phyloP scores from a whole-genome alignment of 2,329 filamentous ascomycete genomes.

The Trichoderma atroviride region DNA sequence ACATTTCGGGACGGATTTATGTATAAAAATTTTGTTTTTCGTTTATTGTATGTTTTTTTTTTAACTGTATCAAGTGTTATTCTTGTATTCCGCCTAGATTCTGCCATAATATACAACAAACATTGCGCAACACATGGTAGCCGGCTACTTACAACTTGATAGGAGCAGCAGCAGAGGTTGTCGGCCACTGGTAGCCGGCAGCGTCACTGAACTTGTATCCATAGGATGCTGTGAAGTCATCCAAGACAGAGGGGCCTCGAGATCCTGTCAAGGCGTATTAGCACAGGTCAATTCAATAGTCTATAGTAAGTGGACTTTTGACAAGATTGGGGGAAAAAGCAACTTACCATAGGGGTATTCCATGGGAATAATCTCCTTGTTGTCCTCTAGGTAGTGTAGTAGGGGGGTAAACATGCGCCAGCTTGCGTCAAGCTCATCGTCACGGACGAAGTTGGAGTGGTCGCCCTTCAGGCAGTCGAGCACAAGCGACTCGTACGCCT shows the following conservation, averaged over 20 bases:
- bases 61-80: conserved; percentile 24
- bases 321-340: neutral
- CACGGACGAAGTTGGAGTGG: conserved; percentile 98
- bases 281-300: neutral
- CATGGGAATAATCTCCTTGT: conserved; percentile 99
- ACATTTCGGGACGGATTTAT: neutral
- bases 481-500: conserved; percentile 97
- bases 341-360: conserved; percentile 95
- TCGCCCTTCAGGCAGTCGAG: conserved; percentile 97
- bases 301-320: neutral
- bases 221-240: conserved; percentile 97
- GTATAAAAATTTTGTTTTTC: neutral
- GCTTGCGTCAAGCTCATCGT: conserved; percentile 94
- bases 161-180: conserved; percentile 64
- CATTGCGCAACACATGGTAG: conserved; percentile 22
- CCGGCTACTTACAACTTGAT: conserved; percentile 75
- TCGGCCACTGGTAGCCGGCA: conserved; percentile 93
- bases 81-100: conserved; percentile 13
- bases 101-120: conserved; percentile 24
- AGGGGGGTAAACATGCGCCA: conserved; percentile 99
- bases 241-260: conserved; percentile 90
- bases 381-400: conserved; percentile 96
- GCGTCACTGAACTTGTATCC: conserved; percentile 99
- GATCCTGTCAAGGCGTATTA: conserved; percentile 66
- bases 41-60: neutral